Evolutionary conservation across 805 yeast species (phyloP), one percentile per base, ranked within the genome.

Genomic region (Candida anglica): DNA sequence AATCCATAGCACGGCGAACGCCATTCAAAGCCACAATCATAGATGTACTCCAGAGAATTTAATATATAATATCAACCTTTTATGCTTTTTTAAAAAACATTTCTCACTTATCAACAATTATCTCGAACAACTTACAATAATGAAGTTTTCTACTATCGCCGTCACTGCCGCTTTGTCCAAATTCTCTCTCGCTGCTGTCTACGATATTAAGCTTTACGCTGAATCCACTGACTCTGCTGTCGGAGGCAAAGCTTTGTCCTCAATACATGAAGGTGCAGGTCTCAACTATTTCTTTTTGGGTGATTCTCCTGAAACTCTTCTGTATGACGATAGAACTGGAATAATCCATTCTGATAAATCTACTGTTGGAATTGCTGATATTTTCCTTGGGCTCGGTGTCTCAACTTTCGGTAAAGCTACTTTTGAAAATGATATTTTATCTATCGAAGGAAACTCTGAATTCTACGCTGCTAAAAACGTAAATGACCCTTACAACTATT

Each of bases 201-300:
- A 15, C 26, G 31, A 42, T 8, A 44, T 56, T 13, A 19, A 40
- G 16, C 50, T 63, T 28, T 41, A 17, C 15, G 46, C 46, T 29
- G 42, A 47, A 19, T 58, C 69, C 20, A 48, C 43, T 27, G 35
- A 56, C 36, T 16, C 48, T 5, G 41, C 35, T 6, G 33, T 66
- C 32, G 38, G 61, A 37, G 60, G 59, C 23, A 35, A 48, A 14
- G 59, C 55, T 28, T 37, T 65, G 25, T 39, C 47, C 30, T 38
- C 56, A 20, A 37, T 38, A 27, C 75, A 68, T 44, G 70, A 62
- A 46, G 75, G 74, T 44, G 75, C 75, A 33, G 75, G 63, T 34
- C 47, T 66, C 38, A 51, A 58, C 53, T 70, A 66, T 50, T 43
- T 63, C 22, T 58, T 62, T 51, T 39, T 61, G 28, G 56, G 55